A percentile compares a stretch with the other conserved stretches of the same genome.
Conservation (phyloP, 495 filamentous ascomycete species). For the Pyronema domesticum region DNA sequence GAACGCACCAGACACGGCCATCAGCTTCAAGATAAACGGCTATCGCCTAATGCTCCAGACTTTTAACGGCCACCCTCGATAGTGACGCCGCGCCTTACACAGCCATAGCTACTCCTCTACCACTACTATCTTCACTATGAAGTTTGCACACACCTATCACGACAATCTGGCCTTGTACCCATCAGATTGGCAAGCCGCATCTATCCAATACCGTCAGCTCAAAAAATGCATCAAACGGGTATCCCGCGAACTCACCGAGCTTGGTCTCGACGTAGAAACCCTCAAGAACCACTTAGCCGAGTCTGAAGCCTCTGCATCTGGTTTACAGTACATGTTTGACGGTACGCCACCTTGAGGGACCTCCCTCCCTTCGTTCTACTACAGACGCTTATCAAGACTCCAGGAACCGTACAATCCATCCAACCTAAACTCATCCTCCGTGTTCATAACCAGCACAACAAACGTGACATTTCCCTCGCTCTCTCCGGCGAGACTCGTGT, state of each 20-base stretch:
- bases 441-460: slow-evolving; percentile 26
- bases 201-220: slow-evolving; percentile 53
- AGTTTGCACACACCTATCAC: slow-evolving; percentile 54
- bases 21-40: no score
- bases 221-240: slow-evolving; percentile 62
- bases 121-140: slow-evolving; percentile 34
- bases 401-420: slow-evolving; percentile 25
- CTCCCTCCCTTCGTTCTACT: not conserved
- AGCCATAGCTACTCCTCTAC: not conserved
- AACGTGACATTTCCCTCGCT: slow-evolving; percentile 37
- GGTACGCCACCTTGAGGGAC: no score
- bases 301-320: slow-evolving; percentile 22
- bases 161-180: slow-evolving; percentile 41
- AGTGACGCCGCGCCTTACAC: not conserved
- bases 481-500: slow-evolving; percentile 36
- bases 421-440: slow-evolving; percentile 42
- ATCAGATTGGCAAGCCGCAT: slow-evolving; percentile 46
- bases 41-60: no score
- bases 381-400: no score
- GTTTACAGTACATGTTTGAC: slow-evolving; percentile 33
- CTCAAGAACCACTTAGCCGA: slow-evolving; percentile 31
- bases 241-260: slow-evolving; percentile 37
- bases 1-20: no score
- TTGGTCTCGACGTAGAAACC: slow-evolving; percentile 46
- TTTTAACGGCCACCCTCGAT: no score